Evolutionary conservation across 345 rosid genomes (phyloP), one percentile per base, ranked within the genome.

Genomic region (Microthlaspi erraticum): DNA sequence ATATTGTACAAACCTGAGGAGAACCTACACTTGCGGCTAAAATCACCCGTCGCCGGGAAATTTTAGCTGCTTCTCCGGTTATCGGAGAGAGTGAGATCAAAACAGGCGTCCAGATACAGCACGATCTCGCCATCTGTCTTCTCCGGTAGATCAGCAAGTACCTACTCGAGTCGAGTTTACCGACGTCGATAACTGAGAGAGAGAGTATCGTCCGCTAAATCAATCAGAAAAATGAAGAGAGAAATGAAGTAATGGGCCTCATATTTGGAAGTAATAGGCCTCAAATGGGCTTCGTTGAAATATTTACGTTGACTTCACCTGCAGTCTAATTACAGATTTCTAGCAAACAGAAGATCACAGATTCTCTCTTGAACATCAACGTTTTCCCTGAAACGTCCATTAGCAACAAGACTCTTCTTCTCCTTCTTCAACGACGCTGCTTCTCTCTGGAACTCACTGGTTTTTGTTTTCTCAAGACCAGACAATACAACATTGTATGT

Each of bases 401-500:
- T 16, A 36, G 77, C 70, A 60, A 60, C 71, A 84, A 84, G 70
- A 42, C 60, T 73, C 70, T 79, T 87, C 85, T 78, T 92, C 78
- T 85, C 97, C 81, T 82, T 92, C 73, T 77, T 82, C 56, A 64
- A 81, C 1, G 33, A 72, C 64, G 73, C 88, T 38, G 77, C 76
- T 75, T 88, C 87, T 23, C 12, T 68, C 50, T 55, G 72, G 75
- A 79, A 81, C 33, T 82, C 89, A 59, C 79, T 79, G n/a, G 31
- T 42, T 75, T 77, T 87, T 77, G 31, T 42, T 75, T 77, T 87
- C 78, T 77, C 89, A 16, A 90, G 90, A 71, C 93, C 96, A 68
- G 82, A 71, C 77, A 93, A 38, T 36, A 93, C 57, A 78, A 93
- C 80, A 75, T 77, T 71, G 64, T 79, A 90, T 44, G 97, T 88